Evolutionary conservation across 352 stramenopile species (phyloP).

Genomic region (Phytophthora multivora): DNA sequence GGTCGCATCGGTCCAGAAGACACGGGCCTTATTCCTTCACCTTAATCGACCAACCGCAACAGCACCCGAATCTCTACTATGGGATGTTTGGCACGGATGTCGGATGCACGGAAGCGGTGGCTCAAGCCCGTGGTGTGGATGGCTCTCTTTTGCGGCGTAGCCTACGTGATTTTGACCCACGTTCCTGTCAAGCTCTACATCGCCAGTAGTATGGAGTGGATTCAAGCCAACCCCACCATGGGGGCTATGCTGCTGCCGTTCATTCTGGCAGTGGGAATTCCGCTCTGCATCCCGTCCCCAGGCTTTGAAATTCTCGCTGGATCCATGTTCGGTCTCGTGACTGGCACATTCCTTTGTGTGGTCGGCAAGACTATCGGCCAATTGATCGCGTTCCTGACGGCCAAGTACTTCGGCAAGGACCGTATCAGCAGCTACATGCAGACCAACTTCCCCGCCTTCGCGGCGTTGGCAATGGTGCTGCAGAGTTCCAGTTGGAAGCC

Average conservation of each 20-base stretch:
- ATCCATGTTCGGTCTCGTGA: constrained; percentile 65
- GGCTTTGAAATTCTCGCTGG: constrained; percentile 69
- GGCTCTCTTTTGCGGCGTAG: constrained; percentile 3
- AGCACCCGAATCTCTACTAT: constrained; percentile 13
- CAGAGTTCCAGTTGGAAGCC: constrained; percentile 75
- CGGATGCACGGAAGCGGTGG: constrained; percentile 22
- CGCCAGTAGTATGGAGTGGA: constrained; percentile 41
- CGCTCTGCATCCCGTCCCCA: constrained; percentile 67
- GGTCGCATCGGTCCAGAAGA: background rate
- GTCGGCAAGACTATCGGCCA: constrained; percentile 66
- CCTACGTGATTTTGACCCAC: constrained; percentile 29
- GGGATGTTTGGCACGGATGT: constrained; percentile 10
- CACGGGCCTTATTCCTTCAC: constrained; percentile 17
- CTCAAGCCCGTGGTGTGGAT: constrained; percentile 30
- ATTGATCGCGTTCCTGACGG: constrained; percentile 64
- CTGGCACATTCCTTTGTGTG: constrained; percentile 55
- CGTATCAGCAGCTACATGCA: constrained; percentile 57
- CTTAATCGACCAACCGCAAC: constrained; percentile 17
- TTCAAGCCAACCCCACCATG: constrained; percentile 47
- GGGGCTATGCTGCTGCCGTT: constrained; percentile 62
- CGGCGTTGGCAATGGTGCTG: constrained; percentile 51
- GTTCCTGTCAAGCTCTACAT: constrained; percentile 56
- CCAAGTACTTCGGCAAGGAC: constrained; percentile 62
- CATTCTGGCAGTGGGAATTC: constrained; percentile 58
- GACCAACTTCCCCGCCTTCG: constrained; percentile 60